phyloP scores from a whole-genome alignment of 257 asterid genomes.

The Solanum pimpinellifolium region DNA sequence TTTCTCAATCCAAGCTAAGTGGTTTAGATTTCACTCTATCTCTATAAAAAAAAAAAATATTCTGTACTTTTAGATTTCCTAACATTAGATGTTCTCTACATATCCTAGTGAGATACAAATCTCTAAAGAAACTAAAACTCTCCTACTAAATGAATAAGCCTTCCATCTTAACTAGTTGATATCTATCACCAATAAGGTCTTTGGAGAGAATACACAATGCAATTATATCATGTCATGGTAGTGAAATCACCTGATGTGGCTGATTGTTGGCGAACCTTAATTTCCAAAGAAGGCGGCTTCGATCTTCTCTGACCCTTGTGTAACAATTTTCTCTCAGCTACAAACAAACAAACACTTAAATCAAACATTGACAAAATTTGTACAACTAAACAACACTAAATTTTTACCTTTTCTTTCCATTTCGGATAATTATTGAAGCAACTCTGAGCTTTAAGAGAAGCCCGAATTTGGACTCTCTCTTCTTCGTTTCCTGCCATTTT shows the following conservation, averaged over 20 bases:
- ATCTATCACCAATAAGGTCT: not conserved
- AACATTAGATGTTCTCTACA: not conserved
- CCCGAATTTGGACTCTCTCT: conserved; percentile 18
- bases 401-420: conserved; percentile 68
- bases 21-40: not conserved
- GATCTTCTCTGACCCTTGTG: conserved; percentile 71
- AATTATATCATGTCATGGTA: not conserved
- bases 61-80: not conserved
- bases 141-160: not conserved
- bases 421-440: conserved; percentile 45
- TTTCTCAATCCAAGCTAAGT: not conserved
- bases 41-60: not conserved
- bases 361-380: not conserved
- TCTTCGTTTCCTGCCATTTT: conserved; percentile 43
- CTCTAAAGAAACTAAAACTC: not conserved
- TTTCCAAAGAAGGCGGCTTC: conserved; percentile 75
- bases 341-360: not conserved
- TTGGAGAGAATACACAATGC: not conserved
- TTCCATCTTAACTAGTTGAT: not conserved
- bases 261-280: conserved; percentile 38
- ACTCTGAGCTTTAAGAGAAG: conserved; percentile 32
- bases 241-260: conserved; percentile 10
- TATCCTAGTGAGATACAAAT: not conserved
- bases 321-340: conserved; percentile 89
- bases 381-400: not conserved